phyloP scores from a whole-genome alignment of 345 rosid species.

The Brassica nigra region DNA sequence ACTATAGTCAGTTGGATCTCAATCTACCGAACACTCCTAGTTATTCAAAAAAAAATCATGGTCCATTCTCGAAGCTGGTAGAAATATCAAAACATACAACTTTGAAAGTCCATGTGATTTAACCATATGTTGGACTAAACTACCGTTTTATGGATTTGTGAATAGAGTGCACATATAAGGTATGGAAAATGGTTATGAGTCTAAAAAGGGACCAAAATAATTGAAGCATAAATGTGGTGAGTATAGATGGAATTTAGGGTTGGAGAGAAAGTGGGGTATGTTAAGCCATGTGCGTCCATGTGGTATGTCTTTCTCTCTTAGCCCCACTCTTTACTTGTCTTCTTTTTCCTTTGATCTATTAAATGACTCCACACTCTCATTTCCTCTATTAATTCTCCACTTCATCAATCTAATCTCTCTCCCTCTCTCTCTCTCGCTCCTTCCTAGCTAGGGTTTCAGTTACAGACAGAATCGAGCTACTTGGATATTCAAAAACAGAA shows the following conservation, averaged over 20 bases:
- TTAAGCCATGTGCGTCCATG: conserved; percentile 93
- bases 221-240: conserved; percentile 30
- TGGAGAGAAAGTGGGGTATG: conserved; percentile 36
- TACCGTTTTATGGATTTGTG: conserved; percentile 10
- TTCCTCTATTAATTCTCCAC: conserved; percentile 36
- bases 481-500: neutral
- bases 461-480: conserved; percentile 20
- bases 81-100: conserved; percentile 2
- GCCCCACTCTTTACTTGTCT: conserved; percentile 56
- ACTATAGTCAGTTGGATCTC: too few relatives aligned
- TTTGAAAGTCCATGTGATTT: neutral
- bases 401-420: conserved; percentile 21
- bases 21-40: too few relatives aligned
- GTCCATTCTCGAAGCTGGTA: neutral
- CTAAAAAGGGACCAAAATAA: conserved; percentile 33
- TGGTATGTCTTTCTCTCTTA: conserved; percentile 80
- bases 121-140: conserved; percentile 4
- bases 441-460: conserved; percentile 32
- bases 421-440: conserved; percentile 13
- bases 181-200: conserved; percentile 6
- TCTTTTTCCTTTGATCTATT: conserved; percentile 52
- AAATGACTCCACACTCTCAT: conserved; percentile 54
- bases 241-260: conserved; percentile 36
- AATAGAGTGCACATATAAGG: conserved; percentile 7
- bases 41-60: neutral